phyloP scores from a whole-genome alignment of 2,329 filamentous ascomycete species.

The Lachnum nothofagi region DNA sequence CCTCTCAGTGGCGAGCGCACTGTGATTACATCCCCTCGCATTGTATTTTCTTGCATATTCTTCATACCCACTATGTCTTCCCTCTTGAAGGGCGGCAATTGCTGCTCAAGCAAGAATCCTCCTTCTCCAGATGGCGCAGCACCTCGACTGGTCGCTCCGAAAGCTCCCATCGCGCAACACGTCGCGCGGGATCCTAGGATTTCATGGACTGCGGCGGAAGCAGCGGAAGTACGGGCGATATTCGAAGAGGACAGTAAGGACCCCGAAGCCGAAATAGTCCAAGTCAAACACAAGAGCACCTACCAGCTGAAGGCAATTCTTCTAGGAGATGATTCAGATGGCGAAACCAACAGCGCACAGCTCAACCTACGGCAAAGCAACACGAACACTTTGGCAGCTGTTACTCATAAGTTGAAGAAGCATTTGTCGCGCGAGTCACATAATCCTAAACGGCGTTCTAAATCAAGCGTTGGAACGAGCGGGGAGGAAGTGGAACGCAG shows the following conservation, averaged over 20 bases:
- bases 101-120: neutral
- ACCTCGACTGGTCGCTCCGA: conserved; percentile 20
- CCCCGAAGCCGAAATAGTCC: neutral
- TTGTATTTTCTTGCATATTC: neutral
- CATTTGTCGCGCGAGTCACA: conserved; percentile 43
- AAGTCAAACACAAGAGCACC: conserved; percentile 6
- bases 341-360: conserved; percentile 35
- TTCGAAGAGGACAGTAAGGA: conserved; percentile 19
- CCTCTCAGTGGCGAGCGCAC: too few species aligned
- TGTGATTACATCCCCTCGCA: neutral
- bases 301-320: conserved; percentile 12
- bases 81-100: neutral
- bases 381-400: conserved; percentile 39
- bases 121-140: conserved; percentile 23
- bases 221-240: conserved; percentile 24
- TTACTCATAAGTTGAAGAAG: conserved; percentile 36
- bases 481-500: conserved; percentile 50
- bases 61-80: neutral
- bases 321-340: conserved; percentile 17
- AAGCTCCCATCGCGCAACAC: conserved; percentile 7
- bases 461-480: conserved; percentile 41
- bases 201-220: conserved; percentile 21
- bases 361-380: conserved; percentile 37
- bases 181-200: neutral
- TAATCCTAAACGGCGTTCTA: conserved; percentile 37